Conservation (phyloP, 176 grass and related monocot species). For the Eragrostis curvula region DNA sequence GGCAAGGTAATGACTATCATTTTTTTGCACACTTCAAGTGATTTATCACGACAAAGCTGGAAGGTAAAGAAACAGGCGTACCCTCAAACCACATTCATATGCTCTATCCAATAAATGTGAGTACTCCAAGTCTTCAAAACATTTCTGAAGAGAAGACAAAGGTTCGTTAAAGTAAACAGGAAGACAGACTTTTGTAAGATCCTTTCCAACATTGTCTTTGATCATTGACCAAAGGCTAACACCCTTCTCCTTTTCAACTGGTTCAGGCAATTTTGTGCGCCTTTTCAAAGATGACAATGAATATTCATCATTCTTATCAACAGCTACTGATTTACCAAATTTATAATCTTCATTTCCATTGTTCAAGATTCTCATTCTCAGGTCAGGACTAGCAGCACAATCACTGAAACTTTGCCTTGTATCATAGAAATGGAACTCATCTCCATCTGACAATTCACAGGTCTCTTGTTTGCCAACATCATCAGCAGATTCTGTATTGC, state of each 20-base stretch:
- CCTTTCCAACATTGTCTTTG: conserved; percentile 93
- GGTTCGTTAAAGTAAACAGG: conserved; percentile 97
- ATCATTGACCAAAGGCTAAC: conserved; percentile 94
- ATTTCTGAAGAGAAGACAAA: conserved; percentile 85
- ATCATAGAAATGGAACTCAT: conserved; percentile 84
- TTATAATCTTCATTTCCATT: conserved; percentile 32
- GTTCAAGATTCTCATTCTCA: conserved; percentile 48
- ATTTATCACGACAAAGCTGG: conserved; percentile 16
- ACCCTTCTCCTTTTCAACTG: conserved; percentile 83
- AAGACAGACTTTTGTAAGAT: conserved; percentile 90
- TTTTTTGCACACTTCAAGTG: background rate
- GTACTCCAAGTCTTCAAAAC: conserved; percentile 93
- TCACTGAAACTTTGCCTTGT: conserved; percentile 85
- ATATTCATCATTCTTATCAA: conserved; percentile 28
- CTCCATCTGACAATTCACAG: conserved; percentile 68
- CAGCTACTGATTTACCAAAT: conserved; percentile 35
- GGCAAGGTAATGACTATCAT: background rate
- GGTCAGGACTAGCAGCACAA: conserved; percentile 30
- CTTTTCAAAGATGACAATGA: conserved; percentile 48
- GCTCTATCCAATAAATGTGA: conserved; percentile 84
- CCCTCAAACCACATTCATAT: conserved; percentile 58
- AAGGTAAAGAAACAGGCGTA: conserved; percentile 34
- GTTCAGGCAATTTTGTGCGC: conserved; percentile 70
- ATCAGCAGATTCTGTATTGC: conserved; percentile 90
- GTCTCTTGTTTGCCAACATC: conserved; percentile 84